A percentile compares a stretch with the other conserved stretches of the same genome.
phyloP scores from a whole-genome alignment of 2,329 filamentous ascomycete species.

The Arthroderma sp. region DNA sequence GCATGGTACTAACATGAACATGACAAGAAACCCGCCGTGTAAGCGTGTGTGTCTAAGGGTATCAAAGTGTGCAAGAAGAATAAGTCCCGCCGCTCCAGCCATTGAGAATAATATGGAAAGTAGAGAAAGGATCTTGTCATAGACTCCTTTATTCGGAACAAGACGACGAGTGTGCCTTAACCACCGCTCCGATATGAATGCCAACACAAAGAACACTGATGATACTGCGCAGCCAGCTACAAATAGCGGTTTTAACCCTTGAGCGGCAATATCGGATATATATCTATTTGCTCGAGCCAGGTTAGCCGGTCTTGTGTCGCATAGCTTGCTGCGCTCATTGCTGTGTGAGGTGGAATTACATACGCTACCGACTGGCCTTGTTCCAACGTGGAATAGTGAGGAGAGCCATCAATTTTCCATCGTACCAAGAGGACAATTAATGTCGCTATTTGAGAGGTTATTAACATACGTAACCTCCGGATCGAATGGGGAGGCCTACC shows the following conservation, averaged over 20 bases:
- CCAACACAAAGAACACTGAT: conserved; percentile 66
- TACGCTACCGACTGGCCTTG: conserved; percentile 44
- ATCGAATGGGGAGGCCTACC: conserved; percentile 23
- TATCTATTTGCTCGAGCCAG: conserved; percentile 20
- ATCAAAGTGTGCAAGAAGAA: conserved; percentile 76
- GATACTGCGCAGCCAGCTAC: conserved; percentile 51
- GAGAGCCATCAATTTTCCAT: conserved; percentile 44
- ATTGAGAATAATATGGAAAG: conserved; percentile 49
- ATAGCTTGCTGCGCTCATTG: not conserved
- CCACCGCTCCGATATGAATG: conserved; percentile 72
- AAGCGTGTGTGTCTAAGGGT: conserved; percentile 53
- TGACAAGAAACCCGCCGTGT: conserved; percentile 63
- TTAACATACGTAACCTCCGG: not conserved
- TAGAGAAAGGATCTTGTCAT: conserved; percentile 31
- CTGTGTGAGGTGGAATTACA: conserved; percentile 12
- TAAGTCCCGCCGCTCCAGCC: conserved; percentile 65
- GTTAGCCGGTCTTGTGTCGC: not conserved
- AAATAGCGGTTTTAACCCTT: conserved; percentile 49
- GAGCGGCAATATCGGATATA: conserved; percentile 47
- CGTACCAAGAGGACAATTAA: conserved; percentile 48
- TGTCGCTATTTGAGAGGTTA: conserved; percentile 35
- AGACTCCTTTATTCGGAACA: conserved; percentile 50
- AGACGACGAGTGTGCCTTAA: conserved; percentile 71
- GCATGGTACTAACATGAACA: conserved; percentile 54
- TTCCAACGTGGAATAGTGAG: conserved; percentile 43